Percentiles rank a stretch among this genome's conserved stretches.
Conservation (phyloP, 2,329 filamentous ascomycete genomes). For the Xylaria sp. region DNA sequence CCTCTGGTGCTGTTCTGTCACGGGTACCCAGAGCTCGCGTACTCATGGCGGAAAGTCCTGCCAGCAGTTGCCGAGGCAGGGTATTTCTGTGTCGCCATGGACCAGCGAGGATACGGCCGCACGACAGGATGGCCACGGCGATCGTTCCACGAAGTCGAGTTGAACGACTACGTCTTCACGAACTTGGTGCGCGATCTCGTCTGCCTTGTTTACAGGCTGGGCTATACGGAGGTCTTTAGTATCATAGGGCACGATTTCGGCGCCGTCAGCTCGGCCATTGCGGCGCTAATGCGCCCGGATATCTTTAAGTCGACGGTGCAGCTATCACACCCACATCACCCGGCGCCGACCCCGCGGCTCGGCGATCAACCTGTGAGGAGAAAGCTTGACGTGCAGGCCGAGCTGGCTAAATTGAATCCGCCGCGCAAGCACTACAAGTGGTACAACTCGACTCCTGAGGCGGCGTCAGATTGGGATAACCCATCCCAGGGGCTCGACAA, state of each 20-base stretch:
- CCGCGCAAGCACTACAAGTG: conserved; percentile 77
- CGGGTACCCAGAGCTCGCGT: conserved; percentile 76
- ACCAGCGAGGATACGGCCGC: conserved; percentile 75
- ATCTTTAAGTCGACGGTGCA: conserved; percentile 70
- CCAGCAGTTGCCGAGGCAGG: conserved; percentile 67
- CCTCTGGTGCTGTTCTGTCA: conserved; percentile 72
- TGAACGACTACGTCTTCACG: conserved; percentile 67
- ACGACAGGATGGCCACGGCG: conserved; percentile 70
- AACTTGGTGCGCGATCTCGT: conserved; percentile 71
- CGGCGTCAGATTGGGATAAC: conserved; percentile 59
- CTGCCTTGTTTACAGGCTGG: conserved; percentile 69
- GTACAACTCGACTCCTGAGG: conserved; percentile 66
- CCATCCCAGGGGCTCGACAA: conserved; percentile 57
- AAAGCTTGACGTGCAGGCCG: conserved; percentile 62
- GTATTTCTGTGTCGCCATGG: conserved; percentile 74
- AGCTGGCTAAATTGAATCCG: conserved; percentile 64
- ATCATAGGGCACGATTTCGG: conserved; percentile 69
- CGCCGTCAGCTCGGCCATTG: conserved; percentile 68
- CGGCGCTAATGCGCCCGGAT: conserved; percentile 71
- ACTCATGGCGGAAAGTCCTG: conserved; percentile 74
- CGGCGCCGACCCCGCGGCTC: conserved; percentile 61
- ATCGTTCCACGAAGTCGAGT: conserved; percentile 62
- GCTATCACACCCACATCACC: conserved; percentile 74
- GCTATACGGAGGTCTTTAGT: conserved; percentile 66
- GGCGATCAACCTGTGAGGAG: conserved; percentile 32